Evolutionary conservation across 768 basidiomycete genomes (phyloP).

Genomic region (Lepiota brunneoincarnata): DNA sequence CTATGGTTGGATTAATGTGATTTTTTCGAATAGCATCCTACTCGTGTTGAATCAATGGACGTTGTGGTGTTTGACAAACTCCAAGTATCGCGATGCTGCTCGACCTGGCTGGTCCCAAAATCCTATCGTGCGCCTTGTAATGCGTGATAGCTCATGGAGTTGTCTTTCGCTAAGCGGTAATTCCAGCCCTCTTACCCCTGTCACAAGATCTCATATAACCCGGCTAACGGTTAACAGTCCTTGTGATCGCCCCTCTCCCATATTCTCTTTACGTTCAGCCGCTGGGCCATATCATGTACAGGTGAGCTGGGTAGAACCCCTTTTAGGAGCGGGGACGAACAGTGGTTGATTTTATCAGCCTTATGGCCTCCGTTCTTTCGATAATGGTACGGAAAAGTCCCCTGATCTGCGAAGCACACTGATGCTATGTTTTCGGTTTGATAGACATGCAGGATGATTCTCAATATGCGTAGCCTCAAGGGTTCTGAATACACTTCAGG

Average conservation of each 20-base stretch:
- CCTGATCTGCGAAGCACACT: neutral
- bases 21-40: neutral
- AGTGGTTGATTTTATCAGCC: neutral
- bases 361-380: neutral
- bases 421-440: neutral
- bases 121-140: neutral
- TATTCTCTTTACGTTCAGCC: neutral
- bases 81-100: constrained; percentile 1
- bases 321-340: too few species aligned
- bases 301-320: neutral
- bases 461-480: neutral
- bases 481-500: too few species aligned
- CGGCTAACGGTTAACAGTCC: neutral
- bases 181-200: too few species aligned
- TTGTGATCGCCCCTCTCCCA: neutral
- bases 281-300: neutral
- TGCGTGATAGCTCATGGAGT: neutral
- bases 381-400: neutral
- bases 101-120: neutral
- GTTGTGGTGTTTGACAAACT: neutral
- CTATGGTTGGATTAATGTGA: neutral
- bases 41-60: neutral
- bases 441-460: constrained; percentile 1
- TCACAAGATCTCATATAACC: neutral
- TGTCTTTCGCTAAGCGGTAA: neutral